phyloP scores from a whole-genome alignment of 2,329 filamentous ascomycete species.

The Alternaria postmessia region DNA sequence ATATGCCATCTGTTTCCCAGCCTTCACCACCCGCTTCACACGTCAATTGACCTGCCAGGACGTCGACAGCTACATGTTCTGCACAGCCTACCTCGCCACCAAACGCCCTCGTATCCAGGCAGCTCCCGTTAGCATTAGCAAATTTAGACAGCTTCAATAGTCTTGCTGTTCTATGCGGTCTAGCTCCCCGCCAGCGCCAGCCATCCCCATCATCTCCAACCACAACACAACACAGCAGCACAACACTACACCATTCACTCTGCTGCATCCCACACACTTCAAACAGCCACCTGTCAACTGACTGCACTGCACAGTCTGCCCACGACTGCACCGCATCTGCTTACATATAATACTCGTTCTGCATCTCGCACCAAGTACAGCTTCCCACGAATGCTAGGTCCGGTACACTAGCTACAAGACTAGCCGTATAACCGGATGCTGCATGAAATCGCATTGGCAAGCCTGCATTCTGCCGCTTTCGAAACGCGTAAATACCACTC shows the following conservation, averaged over 20 bases:
- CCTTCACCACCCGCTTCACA: neutral
- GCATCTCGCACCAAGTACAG: conserved; percentile 12
- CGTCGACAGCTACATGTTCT: neutral
- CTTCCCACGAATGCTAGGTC: conserved; percentile 5
- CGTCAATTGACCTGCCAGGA: conserved; percentile 1
- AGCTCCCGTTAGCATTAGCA: conserved; percentile 6
- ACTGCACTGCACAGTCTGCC: conserved; percentile 4
- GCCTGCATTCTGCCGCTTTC: neutral
- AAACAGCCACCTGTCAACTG: neutral
- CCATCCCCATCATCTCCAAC: neutral
- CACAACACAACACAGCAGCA: neutral
- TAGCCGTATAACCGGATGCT: neutral
- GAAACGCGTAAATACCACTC: neutral
- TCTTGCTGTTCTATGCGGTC: conserved; percentile 6
- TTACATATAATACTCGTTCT: conserved; percentile 12
- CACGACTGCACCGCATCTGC: neutral
- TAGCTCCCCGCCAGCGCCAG: neutral
- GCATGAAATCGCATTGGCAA: neutral
- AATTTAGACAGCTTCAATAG: conserved; percentile 14
- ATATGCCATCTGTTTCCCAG: neutral
- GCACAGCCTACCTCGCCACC: conserved; percentile 3
- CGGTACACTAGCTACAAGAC: conserved; percentile 2
- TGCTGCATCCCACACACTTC: neutral
- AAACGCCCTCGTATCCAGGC: neutral
- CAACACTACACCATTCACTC: neutral